Evolutionary conservation across 805 yeast species (phyloP).

Genomic region (Metschnikowia rubicola): DNA sequence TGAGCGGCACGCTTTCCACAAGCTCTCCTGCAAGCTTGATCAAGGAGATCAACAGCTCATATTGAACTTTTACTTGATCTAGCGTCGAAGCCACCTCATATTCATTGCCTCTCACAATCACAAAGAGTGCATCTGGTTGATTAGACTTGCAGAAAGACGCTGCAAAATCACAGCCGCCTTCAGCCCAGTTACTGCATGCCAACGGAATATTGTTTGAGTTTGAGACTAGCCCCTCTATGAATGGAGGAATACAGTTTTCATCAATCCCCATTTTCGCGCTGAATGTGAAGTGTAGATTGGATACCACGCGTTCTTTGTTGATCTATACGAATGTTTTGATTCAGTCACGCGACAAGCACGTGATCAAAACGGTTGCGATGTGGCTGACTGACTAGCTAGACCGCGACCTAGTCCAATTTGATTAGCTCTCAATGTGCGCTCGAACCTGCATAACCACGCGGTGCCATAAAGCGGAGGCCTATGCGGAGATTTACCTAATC

Average conservation of each 20-base stretch:
- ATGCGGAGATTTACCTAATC: too few species aligned
- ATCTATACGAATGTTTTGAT: neutral
- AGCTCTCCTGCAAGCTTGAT: constrained; percentile 12
- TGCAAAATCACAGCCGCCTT: constrained; percentile 1
- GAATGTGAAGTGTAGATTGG: neutral
- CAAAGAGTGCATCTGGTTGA: constrained; percentile 15
- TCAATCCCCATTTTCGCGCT: constrained; percentile 1
- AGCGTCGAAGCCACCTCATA: constrained; percentile 8
- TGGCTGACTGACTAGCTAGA: too few species aligned
- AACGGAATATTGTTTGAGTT: neutral
- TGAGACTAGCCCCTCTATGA: neutral
- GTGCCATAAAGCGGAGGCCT: too few species aligned
- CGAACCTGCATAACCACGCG: too few species aligned
- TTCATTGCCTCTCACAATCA: constrained; percentile 1
- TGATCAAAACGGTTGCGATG: neutral
- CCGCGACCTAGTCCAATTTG: neutral
- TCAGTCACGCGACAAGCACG: neutral
- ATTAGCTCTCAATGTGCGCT: too few species aligned
- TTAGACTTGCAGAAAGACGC: constrained; percentile 8
- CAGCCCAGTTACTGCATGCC: constrained; percentile 2
- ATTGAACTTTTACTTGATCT: neutral
- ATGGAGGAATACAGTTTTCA: neutral
- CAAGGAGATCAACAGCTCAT: constrained; percentile 9
- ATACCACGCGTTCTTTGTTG: neutral
- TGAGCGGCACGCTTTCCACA: constrained; percentile 4